Evolutionary conservation across 495 filamentous ascomycete genomes (phyloP).

Genomic region (Aspergillus heteromorphus): DNA sequence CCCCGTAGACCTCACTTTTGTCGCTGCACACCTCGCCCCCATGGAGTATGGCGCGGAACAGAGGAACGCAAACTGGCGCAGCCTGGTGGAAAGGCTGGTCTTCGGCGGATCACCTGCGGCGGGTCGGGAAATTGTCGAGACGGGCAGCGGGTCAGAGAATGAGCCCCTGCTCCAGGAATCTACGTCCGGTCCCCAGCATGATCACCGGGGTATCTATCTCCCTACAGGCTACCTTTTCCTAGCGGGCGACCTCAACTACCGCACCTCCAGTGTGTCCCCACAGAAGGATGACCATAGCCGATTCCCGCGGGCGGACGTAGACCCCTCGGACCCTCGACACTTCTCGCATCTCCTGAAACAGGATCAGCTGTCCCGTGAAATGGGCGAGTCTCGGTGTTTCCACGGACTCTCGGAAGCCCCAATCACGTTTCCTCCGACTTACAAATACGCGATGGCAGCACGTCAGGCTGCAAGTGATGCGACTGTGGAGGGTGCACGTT

Average conservation of each 20-base stretch:
- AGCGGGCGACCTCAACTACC: conserved; percentile 92
- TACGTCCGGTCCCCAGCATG: conserved; percentile 15
- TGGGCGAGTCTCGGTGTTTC: conserved; percentile 55
- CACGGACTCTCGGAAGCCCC: conserved; percentile 71
- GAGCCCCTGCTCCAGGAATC: conserved; percentile 35
- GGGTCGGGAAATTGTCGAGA: conserved; percentile 2
- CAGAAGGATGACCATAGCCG: conserved; percentile 38
- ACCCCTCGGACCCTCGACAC: conserved; percentile 43
- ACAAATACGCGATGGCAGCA: conserved; percentile 63
- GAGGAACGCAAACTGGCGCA: conserved; percentile 80
- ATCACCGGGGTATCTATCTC: conserved; percentile 56
- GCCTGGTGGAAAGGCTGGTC: conserved; percentile 70
- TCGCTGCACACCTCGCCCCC: conserved; percentile 83
- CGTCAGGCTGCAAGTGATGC: conserved; percentile 28
- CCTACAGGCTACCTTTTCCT: conserved; percentile 75
- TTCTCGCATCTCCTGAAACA: conserved; percentile 57
- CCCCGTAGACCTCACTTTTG: conserved; percentile 67
- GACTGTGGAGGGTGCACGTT: conserved; percentile 26
- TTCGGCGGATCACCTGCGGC: conserved; percentile 42
- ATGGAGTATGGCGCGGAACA: conserved; percentile 67
- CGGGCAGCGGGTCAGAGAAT: conserved; percentile 32
- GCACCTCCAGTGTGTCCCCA: conserved; percentile 62
- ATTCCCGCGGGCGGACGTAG: conserved; percentile 57
- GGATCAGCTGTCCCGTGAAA: conserved; percentile 76
- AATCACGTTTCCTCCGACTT: conserved; percentile 83